Conservation (phyloP, 305 asterid species). For the Caryopteris hybrid region DNA sequence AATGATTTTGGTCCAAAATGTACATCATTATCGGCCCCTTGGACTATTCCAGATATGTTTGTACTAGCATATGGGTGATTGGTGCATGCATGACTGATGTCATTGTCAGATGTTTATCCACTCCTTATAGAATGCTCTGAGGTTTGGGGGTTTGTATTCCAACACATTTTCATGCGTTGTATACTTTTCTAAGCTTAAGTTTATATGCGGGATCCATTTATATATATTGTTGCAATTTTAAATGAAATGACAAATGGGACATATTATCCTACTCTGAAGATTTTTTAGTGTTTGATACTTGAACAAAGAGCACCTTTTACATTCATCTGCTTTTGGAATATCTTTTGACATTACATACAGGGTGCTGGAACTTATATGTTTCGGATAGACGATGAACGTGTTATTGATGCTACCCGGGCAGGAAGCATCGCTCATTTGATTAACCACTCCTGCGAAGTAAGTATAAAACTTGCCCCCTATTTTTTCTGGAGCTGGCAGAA, state of each 20-base stretch:
- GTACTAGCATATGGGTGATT: not conserved
- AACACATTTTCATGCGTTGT: not conserved
- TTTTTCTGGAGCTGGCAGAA: no score
- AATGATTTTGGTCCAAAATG: not conserved
- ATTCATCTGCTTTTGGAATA: constrained; percentile 12
- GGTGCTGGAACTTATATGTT: constrained; percentile 99
- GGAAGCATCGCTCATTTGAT: constrained; percentile 98
- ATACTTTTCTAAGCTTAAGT: not conserved
- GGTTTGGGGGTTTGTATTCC: not conserved
- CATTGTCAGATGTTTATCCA: constrained; percentile 2
- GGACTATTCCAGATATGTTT: constrained; percentile 7
- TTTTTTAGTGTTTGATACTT: constrained; percentile 5
- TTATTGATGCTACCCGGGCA: constrained; percentile 92
- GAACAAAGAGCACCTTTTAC: not conserved
- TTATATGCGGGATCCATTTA: not conserved
- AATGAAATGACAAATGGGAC: not conserved
- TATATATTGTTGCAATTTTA: not conserved
- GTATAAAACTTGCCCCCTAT: constrained; percentile 16
- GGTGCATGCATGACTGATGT: not conserved
- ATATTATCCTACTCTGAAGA: not conserved
- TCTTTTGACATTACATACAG: constrained; percentile 36
- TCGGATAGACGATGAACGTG: constrained; percentile 83
- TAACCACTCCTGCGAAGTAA: constrained; percentile 96
- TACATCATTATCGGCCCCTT: constrained; percentile 4
- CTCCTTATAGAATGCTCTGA: not conserved